Percentiles rank a stretch among this genome's conserved stretches.
phyloP scores from a whole-genome alignment of 805 yeast species.

The Lachancea quebecensis region DNA sequence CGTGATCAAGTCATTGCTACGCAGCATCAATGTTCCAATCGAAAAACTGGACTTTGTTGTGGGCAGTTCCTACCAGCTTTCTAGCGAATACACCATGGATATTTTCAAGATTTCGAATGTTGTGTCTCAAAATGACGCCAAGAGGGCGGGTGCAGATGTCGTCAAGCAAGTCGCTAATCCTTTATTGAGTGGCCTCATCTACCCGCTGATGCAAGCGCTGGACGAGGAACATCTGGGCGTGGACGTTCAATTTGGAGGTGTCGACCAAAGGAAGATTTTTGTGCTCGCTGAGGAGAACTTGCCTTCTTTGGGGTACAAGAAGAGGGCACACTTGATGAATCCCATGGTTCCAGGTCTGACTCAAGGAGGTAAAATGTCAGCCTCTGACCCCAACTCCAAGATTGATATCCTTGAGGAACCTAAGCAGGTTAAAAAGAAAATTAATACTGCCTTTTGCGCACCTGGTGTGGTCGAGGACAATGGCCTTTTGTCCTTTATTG shows the following conservation, averaged over 20 bases:
- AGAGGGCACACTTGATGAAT: constrained; percentile 98
- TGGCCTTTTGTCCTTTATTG: constrained; percentile 80
- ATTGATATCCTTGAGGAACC: constrained; percentile 90
- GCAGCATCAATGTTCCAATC: constrained; percentile 83
- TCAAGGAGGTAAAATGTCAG: constrained; percentile 98
- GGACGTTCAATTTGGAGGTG: constrained; percentile 98
- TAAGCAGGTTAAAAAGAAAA: constrained; percentile 80
- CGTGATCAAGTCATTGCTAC: constrained; percentile 77
- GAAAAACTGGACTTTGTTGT: constrained; percentile 76
- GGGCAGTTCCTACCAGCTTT: constrained; percentile 86
- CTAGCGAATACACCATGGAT: constrained; percentile 78
- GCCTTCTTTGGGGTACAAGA: constrained; percentile 81
- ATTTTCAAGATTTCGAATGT: constrained; percentile 75
- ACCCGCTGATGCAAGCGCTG: constrained; percentile 97
- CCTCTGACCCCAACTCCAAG: constrained; percentile 97
- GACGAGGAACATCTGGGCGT: constrained; percentile 86
- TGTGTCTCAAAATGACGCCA: constrained; percentile 92
- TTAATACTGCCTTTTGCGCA: constrained; percentile 87
- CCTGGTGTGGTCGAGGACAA: constrained; percentile 90
- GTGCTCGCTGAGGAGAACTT: constrained; percentile 94
- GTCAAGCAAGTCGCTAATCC: constrained; percentile 97
- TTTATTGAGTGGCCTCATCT: constrained; percentile 82
- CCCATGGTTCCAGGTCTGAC: constrained; percentile 97
- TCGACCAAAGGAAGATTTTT: constrained; percentile 96
- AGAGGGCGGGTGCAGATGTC: constrained; percentile 99